Evolutionary conservation across 352 stramenopile genomes (phyloP).

Genomic region (Pythium chondricola): DNA sequence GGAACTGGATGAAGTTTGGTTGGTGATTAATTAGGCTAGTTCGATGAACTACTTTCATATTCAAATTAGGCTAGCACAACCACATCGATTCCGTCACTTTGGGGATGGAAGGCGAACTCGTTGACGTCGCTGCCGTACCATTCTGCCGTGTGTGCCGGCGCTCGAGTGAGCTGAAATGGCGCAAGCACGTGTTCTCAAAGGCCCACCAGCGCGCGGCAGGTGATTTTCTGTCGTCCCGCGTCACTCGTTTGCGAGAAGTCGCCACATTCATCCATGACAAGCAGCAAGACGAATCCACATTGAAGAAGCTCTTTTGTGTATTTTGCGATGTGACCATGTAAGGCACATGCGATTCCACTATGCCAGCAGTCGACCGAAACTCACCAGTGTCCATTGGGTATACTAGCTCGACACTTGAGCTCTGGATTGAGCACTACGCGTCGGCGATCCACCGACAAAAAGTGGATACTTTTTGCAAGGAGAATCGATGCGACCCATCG

Average conservation of each 20-base stretch:
- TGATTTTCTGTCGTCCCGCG: conserved; percentile 32
- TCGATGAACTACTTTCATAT: too few relatives aligned
- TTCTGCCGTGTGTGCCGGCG: conserved; percentile 54
- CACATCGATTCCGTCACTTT: too few relatives aligned
- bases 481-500: conserved; percentile 46
- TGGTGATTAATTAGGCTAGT: too few relatives aligned
- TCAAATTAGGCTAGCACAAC: too few relatives aligned
- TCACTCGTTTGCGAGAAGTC: conserved; percentile 14
- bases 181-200: conserved; percentile 62
- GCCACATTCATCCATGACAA: too few relatives aligned
- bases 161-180: conserved; percentile 59
- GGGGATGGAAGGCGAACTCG: conserved; percentile 9
- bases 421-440: conserved; percentile 35
- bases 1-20: too few relatives aligned
- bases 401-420: conserved; percentile 4
- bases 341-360: background rate
- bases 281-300: background rate
- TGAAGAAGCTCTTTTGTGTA: conserved; percentile 4
- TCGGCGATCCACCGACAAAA: conserved; percentile 25
- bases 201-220: conserved; percentile 37
- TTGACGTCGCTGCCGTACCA: conserved; percentile 27
- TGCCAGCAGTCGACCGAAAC: background rate
- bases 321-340: conserved; percentile 36
- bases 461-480: conserved; percentile 46
- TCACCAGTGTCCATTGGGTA: too few relatives aligned